Percentiles rank a stretch among this genome's conserved stretches.
phyloP scores from a whole-genome alignment of 2,329 filamentous ascomycete species.

The Gliomastix tumulicola region DNA sequence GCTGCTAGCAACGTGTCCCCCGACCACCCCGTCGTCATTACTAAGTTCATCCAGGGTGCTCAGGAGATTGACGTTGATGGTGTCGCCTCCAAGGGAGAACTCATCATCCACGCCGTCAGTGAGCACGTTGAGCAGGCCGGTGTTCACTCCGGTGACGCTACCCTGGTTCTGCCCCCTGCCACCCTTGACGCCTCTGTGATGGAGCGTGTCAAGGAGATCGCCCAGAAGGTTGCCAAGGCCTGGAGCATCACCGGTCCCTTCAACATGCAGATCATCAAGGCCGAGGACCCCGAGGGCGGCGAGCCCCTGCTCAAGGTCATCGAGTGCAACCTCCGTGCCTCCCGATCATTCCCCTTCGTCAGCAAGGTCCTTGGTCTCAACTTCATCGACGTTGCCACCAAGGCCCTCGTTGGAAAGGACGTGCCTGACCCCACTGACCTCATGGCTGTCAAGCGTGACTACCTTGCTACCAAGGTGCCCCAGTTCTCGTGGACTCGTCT shows the following conservation, averaged over 20 bases:
- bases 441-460: conserved; percentile 85
- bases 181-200: conserved; percentile 72
- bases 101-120: conserved; percentile 85
- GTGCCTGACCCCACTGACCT: conserved; percentile 81
- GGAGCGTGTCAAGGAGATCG: conserved; percentile 89
- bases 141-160: conserved; percentile 97
- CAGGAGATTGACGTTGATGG: conserved; percentile 95
- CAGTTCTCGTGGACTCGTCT: conserved; percentile 99
- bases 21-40: conserved; percentile 96
- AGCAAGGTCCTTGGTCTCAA: conserved; percentile 94
- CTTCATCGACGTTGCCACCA: conserved; percentile 94
- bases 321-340: conserved; percentile 95
- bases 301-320: conserved; percentile 86
- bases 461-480: conserved; percentile 93
- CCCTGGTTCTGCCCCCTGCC: conserved; percentile 81
- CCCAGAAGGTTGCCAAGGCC: conserved; percentile 90
- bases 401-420: conserved; percentile 78
- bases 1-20: conserved; percentile 87
- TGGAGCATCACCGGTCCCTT: conserved; percentile 98
- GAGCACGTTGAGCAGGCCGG: conserved; percentile 97
- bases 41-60: conserved; percentile 95
- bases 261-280: conserved; percentile 99
- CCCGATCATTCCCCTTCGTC: conserved; percentile 96
- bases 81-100: conserved; percentile 77
- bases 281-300: conserved; percentile 66